Evolutionary conservation across 495 filamentous ascomycete species (phyloP).

Genomic region (Aspergillus egyptiacus): DNA sequence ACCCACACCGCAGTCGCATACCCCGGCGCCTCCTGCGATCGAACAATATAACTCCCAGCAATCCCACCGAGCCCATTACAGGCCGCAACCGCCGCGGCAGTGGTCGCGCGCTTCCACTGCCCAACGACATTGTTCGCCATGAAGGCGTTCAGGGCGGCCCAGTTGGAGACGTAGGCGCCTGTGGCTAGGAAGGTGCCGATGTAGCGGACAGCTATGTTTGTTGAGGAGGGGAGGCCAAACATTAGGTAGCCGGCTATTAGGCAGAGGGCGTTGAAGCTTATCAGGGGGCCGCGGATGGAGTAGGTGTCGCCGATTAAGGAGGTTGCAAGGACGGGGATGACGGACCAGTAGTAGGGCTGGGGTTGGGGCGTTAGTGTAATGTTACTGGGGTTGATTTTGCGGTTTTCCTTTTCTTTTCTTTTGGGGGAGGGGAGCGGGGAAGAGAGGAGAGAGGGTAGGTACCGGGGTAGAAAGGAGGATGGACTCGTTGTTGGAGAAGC

Average conservation of each 20-base stretch:
- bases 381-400: background rate
- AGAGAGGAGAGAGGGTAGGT: slow-evolving; percentile 7
- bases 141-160: slow-evolving; percentile 71
- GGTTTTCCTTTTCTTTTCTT: too few species aligned
- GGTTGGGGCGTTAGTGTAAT: slow-evolving; percentile 5
- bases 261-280: slow-evolving; percentile 66
- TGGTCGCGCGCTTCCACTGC: slow-evolving; percentile 74
- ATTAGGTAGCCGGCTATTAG: slow-evolving; percentile 69
- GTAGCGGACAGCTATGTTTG: slow-evolving; percentile 63
- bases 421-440: background rate
- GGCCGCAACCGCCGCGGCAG: slow-evolving; percentile 60
- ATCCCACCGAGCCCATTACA: slow-evolving; percentile 72
- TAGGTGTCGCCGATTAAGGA: slow-evolving; percentile 63
- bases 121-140: slow-evolving; percentile 65
- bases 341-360: slow-evolving; percentile 67
- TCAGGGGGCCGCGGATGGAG: slow-evolving; percentile 59
- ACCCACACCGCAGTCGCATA: slow-evolving; percentile 70
- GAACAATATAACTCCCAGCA: slow-evolving; percentile 69
- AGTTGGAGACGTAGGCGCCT: slow-evolving; percentile 73
- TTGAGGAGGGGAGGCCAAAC: slow-evolving; percentile 56
- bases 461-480: slow-evolving; percentile 67
- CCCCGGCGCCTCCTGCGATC: slow-evolving; percentile 58
- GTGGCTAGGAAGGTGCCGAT: slow-evolving; percentile 70
- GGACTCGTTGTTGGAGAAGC: slow-evolving; percentile 57
- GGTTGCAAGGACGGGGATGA: slow-evolving; percentile 63